These are phyloP conservation scores for Herpetospermum pedunculosum DNA, from an alignment of 306 rosid species.

Conservation along the genomic window DNA sequence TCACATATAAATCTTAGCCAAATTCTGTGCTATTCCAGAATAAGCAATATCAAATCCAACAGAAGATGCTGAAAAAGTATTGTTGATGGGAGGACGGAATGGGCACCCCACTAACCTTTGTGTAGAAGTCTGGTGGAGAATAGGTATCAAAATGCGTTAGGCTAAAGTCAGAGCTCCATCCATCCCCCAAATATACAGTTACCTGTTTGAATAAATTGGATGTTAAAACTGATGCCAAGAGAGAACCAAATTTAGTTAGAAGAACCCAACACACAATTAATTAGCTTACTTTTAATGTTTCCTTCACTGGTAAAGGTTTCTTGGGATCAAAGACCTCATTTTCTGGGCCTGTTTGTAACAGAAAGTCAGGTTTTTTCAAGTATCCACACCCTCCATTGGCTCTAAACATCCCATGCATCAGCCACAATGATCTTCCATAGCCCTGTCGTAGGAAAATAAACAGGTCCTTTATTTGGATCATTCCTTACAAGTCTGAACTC, in stretches of 20 bases:
- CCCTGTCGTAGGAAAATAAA: constrained; percentile 37
- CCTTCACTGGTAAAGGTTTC: constrained; percentile 29
- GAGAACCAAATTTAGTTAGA: constrained; percentile 14
- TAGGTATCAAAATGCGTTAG: constrained; percentile 39
- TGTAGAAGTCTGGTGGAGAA: constrained; percentile 89
- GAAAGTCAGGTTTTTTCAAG: constrained; percentile 59
- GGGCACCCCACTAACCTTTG: constrained; percentile 38
- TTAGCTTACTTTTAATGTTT: constrained; percentile 53
- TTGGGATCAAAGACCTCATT: constrained; percentile 56
- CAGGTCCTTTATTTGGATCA: background rate
- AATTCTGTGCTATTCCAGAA: background rate
- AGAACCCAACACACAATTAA: background rate
- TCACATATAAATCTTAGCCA: background rate
- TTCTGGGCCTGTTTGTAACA: constrained; percentile 27
- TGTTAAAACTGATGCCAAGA: constrained; percentile 15
- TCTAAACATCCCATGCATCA: constrained; percentile 88
- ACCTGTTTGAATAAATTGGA: constrained; percentile 34
- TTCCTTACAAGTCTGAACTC: background rate
- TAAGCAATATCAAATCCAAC: background rate
- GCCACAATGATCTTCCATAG: constrained; percentile 60
- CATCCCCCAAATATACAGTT: constrained; percentile 47
- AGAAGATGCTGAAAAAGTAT: background rate
- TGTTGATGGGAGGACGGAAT: background rate
- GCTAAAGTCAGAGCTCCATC: constrained; percentile 46
- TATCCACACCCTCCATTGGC: constrained; percentile 88